A percentile compares a stretch with the other conserved stretches of the same genome.
Evolutionary conservation across 2,329 filamentous ascomycete genomes (phyloP).

Genomic region (Fusarium robinianum): DNA sequence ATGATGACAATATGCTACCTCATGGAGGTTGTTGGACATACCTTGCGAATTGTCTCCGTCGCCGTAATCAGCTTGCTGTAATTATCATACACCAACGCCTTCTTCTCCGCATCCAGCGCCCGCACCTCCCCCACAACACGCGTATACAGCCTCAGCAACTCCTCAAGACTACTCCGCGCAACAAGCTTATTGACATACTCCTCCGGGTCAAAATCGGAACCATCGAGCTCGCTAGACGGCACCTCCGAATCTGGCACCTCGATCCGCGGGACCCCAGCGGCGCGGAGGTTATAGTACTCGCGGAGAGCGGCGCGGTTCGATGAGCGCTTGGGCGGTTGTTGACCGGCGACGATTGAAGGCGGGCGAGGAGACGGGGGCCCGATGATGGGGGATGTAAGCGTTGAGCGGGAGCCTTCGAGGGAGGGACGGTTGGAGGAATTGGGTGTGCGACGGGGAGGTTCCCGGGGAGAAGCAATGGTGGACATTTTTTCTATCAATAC

Average conservation of each 20-base stretch:
- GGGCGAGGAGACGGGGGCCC: constrained; percentile 28
- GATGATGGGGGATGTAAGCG: constrained; percentile 55
- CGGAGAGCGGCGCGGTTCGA: constrained; percentile 84
- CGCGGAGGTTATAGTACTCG: constrained; percentile 85
- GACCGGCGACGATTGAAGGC: constrained; percentile 2
- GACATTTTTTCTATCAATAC: no score
- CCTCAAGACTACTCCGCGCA: constrained; percentile 65
- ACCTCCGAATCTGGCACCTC: constrained; percentile 59
- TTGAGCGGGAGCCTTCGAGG: constrained; percentile 67
- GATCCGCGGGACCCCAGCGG: constrained; percentile 51
- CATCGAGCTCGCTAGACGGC: constrained; percentile 73
- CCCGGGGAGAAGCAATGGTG: constrained; percentile 66
- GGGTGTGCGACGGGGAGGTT: constrained; percentile 63
- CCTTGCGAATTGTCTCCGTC: constrained; percentile 90
- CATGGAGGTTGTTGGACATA: constrained; percentile 32
- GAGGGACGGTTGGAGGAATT: constrained; percentile 78
- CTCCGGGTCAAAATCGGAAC: constrained; percentile 71
- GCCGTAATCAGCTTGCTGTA: constrained; percentile 97
- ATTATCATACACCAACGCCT: constrained; percentile 97
- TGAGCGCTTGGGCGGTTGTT: constrained; percentile 46
- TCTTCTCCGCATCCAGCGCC: constrained; percentile 92
- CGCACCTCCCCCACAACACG: constrained; percentile 78
- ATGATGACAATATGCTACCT: neutral
- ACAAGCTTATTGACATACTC: constrained; percentile 67
- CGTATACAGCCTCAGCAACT: constrained; percentile 71